These are phyloP conservation scores for Acmispon strigosus DNA, from an alignment of 306 rosid genomes.

Conservation along the genomic window DNA sequence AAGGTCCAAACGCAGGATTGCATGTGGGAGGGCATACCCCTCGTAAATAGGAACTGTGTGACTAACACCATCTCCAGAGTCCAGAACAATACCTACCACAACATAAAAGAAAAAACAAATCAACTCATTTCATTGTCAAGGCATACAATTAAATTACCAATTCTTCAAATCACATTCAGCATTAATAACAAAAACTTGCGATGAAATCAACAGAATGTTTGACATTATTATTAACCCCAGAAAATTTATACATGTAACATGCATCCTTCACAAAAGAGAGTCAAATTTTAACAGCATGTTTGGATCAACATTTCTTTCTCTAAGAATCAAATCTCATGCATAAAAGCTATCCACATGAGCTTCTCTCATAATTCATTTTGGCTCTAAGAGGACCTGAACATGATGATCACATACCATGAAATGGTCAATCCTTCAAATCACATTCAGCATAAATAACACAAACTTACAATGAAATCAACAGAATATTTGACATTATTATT, in stretches of 20 bases:
- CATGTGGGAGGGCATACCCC: conserved; percentile 48
- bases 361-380: no score
- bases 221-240: background rate
- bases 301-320: no score
- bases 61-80: conserved; percentile 47
- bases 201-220: background rate
- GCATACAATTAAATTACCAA: background rate
- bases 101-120: background rate
- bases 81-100: conserved; percentile 43
- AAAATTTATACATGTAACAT: background rate
- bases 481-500: background rate
- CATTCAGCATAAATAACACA: conserved; percentile 11
- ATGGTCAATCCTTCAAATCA: background rate
- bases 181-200: background rate
- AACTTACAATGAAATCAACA: background rate
- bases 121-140: conserved; percentile 12
- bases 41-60: conserved; percentile 48
- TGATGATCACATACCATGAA: background rate
- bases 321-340: no score
- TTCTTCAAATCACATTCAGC: conserved; percentile 13
- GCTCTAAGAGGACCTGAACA: background rate
- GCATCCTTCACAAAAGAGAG: no score
- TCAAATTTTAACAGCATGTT: background rate
- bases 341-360: no score
- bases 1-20: conserved; percentile 69